These are phyloP conservation scores for Lanmaoa rubissima DNA, from an alignment of 768 basidiomycete genomes.

Conservation along the genomic window DNA sequence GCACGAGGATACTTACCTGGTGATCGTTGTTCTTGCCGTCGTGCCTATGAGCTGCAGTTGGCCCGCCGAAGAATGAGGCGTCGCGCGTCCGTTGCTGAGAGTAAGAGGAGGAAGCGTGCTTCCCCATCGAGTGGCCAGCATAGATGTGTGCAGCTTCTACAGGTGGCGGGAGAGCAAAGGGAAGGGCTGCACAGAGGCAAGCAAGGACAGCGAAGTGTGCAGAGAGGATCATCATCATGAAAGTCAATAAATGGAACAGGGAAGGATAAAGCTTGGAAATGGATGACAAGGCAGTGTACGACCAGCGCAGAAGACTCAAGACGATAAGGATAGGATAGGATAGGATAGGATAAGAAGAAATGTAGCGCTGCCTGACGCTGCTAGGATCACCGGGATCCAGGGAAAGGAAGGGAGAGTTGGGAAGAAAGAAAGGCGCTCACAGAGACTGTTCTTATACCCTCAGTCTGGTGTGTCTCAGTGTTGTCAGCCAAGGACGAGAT, in stretches of 20 bases:
- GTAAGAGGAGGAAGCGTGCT: background rate
- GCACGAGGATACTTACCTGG: slow-evolving; percentile 1
- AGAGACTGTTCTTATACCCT: slow-evolving; percentile 21
- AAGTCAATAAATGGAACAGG: slow-evolving; percentile 13
- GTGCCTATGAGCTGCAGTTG: background rate
- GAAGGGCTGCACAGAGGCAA: slow-evolving; percentile 44
- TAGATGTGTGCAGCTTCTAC: slow-evolving; percentile 42
- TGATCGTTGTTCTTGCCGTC: slow-evolving; percentile 1
- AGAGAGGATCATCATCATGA: slow-evolving; percentile 50
- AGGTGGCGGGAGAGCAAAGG: slow-evolving; percentile 29
- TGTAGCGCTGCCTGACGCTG: slow-evolving; percentile 15
- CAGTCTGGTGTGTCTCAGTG: slow-evolving; percentile 10
- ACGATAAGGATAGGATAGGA: slow-evolving; percentile 16
- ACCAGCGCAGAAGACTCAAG: slow-evolving; percentile 24
- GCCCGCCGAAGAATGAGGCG: background rate
- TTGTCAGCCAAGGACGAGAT: slow-evolving; percentile 18
- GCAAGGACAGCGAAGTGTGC: slow-evolving; percentile 47
- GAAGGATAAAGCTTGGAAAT: slow-evolving; percentile 5
- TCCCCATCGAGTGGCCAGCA: slow-evolving; percentile 15
- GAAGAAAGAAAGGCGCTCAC: slow-evolving; percentile 26
- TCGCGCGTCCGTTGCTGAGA: background rate
- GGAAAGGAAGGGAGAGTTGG: slow-evolving; percentile 36
- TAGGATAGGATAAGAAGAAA: slow-evolving; percentile 23
- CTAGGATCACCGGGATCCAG: slow-evolving; percentile 57
- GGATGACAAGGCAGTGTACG: slow-evolving; percentile 19